These are phyloP conservation scores for Lathyrus sativus DNA, from an alignment of 306 rosid genomes.

Conservation along the genomic window DNA sequence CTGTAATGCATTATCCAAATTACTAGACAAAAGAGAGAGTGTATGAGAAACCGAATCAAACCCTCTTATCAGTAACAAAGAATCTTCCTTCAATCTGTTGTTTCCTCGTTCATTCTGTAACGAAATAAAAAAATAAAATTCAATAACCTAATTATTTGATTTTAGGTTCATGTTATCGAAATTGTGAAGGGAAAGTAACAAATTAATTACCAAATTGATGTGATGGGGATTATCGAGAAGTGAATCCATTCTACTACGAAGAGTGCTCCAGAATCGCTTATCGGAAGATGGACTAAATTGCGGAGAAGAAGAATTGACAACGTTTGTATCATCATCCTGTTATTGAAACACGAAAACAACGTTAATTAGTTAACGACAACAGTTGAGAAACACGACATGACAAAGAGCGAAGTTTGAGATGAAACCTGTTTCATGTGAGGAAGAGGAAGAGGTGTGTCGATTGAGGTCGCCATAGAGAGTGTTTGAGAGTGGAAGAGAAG, in stretches of 20 bases:
- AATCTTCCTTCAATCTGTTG: slow-evolving; percentile 59
- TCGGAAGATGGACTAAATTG: slow-evolving; percentile 73
- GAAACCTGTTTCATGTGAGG: slow-evolving; percentile 54
- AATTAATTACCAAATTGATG: slow-evolving; percentile 34
- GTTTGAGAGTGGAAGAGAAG: slow-evolving; percentile 23
- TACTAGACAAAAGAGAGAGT: slow-evolving; percentile 71
- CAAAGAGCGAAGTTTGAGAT: not conserved
- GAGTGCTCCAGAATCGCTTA: slow-evolving; percentile 75
- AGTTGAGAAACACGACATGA: not conserved
- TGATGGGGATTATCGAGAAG: slow-evolving; percentile 48
- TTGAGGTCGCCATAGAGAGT: slow-evolving; percentile 56
- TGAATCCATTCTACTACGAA: slow-evolving; percentile 52
- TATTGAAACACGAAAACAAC: not conserved
- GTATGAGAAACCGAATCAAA: slow-evolving; percentile 82
- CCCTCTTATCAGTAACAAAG: slow-evolving; percentile 77
- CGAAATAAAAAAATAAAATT: not conserved
- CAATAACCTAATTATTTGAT: slow-evolving; percentile 14
- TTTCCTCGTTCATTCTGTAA: slow-evolving; percentile 47
- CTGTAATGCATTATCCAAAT: slow-evolving; percentile 81
- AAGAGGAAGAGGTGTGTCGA: slow-evolving; percentile 52
- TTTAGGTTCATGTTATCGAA: too few relatives aligned
- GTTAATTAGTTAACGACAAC: too few relatives aligned
- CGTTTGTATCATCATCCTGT: slow-evolving; percentile 41
- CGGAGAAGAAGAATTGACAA: slow-evolving; percentile 54
- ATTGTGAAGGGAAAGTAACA: not conserved